Percentiles rank a stretch among this genome's conserved stretches.
phyloP scores from a whole-genome alignment of 1,284 basidiomycete genomes.

The Sanghuangporus sanghuang region DNA sequence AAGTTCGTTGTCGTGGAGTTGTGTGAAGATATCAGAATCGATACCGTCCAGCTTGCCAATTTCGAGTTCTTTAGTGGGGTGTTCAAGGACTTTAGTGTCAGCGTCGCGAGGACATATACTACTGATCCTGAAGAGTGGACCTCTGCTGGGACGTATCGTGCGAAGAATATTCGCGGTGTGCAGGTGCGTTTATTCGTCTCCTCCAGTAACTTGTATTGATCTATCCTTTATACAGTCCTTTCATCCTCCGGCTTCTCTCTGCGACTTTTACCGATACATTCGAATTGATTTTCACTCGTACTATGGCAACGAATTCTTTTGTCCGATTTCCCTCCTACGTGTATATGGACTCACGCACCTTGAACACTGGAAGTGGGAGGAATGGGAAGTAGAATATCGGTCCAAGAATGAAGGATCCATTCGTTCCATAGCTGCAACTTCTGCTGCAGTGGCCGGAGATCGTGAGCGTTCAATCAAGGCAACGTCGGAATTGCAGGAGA shows the following conservation, averaged over 20 bases:
- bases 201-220: slow-evolving; percentile 7
- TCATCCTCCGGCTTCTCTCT: slow-evolving; percentile 63
- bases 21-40: slow-evolving; percentile 95
- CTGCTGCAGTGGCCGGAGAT: slow-evolving; percentile 11
- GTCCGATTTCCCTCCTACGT: slow-evolving; percentile 87
- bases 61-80: slow-evolving; percentile 98
- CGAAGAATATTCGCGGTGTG: slow-evolving; percentile 88
- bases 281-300: slow-evolving; percentile 93
- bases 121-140: slow-evolving; percentile 66
- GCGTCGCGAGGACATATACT: slow-evolving; percentile 73
- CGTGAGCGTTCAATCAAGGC: not conserved
- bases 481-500: slow-evolving; percentile 21
- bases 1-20: slow-evolving; percentile 95
- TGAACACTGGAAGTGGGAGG: slow-evolving; percentile 92
- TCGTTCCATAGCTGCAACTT: slow-evolving; percentile 12
- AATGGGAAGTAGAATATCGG: slow-evolving; percentile 62
- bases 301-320: slow-evolving; percentile 95
- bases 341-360: slow-evolving; percentile 97
- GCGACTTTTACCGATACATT: slow-evolving; percentile 88
- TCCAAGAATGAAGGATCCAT: slow-evolving; percentile 31
- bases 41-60: slow-evolving; percentile 94
- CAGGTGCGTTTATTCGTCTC: slow-evolving; percentile 54
- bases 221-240: slow-evolving; percentile 49
- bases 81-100: slow-evolving; percentile 88
- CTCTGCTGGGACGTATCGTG: slow-evolving; percentile 72